Percentiles rank a stretch among this genome's conserved stretches.
Evolutionary conservation across 345 rosid species (phyloP).

Genomic region (Gossypium stocksii): DNA sequence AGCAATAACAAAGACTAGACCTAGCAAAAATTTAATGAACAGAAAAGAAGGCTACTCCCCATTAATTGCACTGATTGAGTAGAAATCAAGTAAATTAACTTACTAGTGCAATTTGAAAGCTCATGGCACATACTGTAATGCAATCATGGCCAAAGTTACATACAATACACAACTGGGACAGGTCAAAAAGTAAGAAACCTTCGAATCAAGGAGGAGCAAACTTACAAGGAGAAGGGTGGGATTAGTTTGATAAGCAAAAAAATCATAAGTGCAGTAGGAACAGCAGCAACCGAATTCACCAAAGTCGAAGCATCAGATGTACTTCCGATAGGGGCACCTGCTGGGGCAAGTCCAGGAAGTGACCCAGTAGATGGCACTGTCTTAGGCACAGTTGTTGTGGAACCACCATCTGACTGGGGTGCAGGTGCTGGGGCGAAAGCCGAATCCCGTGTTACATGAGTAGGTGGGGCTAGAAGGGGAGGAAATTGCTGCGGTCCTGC

Average conservation of each 20-base stretch:
- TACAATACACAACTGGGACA: conserved; percentile 10
- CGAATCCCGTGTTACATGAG: conserved; percentile 45
- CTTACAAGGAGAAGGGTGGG: conserved; percentile 28
- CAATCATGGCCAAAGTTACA: conserved; percentile 4
- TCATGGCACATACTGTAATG: neutral
- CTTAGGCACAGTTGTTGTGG: conserved; percentile 35
- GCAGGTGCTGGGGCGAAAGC: conserved; percentile 62
- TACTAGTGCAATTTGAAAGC: conserved; percentile 4
- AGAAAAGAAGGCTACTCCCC: neutral
- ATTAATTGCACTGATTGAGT: neutral
- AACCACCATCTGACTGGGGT: conserved; percentile 43
- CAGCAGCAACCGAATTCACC: conserved; percentile 27
- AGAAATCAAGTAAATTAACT: neutral
- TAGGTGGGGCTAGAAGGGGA: conserved; percentile 74
- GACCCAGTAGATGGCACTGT: conserved; percentile 53
- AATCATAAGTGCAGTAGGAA: conserved; percentile 20
- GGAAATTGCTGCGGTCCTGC: conserved; percentile 76
- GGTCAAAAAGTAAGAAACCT: conserved; percentile 11
- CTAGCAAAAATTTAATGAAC: neutral
- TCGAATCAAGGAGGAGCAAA: conserved; percentile 15
- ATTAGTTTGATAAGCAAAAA: conserved; percentile 26
- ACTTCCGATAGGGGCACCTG: conserved; percentile 56
- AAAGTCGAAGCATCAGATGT: conserved; percentile 38
- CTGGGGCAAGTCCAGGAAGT: conserved; percentile 50
- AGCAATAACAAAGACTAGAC: too few species aligned